A percentile compares a stretch with the other conserved stretches of the same genome.
Conservation (phyloP, 1,284 basidiomycete species). For the Takashimella tepidaria region DNA sequence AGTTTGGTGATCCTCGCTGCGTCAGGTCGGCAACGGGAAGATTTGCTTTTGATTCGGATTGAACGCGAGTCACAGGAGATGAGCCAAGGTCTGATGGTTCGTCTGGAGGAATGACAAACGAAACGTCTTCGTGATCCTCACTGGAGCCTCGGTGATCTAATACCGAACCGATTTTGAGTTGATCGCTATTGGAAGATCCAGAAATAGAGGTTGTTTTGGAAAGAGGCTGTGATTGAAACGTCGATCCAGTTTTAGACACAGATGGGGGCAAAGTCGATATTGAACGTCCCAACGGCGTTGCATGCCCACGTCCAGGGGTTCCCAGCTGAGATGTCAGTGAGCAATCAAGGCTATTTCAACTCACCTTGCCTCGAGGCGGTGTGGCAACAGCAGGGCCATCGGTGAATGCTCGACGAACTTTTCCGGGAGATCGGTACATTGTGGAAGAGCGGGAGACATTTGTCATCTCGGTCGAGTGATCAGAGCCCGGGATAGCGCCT, state of each 20-base stretch:
- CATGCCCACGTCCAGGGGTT: background rate
- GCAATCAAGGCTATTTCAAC: background rate
- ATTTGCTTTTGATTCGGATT: background rate
- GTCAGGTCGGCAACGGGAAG: background rate
- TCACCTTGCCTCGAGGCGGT: background rate
- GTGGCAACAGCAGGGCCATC: background rate
- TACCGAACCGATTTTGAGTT: background rate
- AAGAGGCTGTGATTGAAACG: background rate
- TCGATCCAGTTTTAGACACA: background rate
- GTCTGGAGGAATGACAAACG: conserved; percentile 9
- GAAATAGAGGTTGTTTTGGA: background rate
- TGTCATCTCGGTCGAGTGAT: background rate
- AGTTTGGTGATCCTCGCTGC: background rate
- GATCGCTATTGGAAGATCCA: background rate
- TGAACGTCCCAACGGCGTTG: background rate
- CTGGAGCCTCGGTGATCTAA: conserved; percentile 19
- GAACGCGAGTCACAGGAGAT: conserved; percentile 3
- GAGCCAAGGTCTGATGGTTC: conserved; percentile 10
- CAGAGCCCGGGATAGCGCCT: no score
- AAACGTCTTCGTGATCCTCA: conserved; percentile 29
- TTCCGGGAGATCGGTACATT: background rate
- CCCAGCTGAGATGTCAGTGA: background rate
- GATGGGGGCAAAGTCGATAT: background rate
- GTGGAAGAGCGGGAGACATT: background rate
- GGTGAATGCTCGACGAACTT: background rate